A percentile compares a stretch with the other conserved stretches of the same genome.
These are phyloP conservation scores for Spergularia azorica DNA, from an alignment of 179 eudicot genomes.

Conservation along the genomic window DNA sequence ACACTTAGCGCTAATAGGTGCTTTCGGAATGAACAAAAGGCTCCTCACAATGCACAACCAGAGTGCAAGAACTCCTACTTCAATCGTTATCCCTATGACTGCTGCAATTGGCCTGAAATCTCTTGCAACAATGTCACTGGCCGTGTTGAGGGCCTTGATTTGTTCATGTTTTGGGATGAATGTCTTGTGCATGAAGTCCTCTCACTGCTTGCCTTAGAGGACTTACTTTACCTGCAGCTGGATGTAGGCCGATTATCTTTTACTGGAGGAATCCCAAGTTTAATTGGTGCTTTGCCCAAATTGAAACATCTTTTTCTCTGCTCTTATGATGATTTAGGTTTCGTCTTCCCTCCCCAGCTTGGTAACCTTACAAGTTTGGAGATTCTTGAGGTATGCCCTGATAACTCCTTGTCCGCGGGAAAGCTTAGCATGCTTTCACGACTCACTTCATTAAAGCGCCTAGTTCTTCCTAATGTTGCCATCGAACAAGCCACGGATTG, in stretches of 20 bases:
- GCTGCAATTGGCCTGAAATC: constrained; percentile 28
- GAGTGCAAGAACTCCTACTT: neutral
- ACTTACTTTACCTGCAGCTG: constrained; percentile 9
- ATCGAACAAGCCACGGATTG: constrained; percentile 25
- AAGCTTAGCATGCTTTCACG: constrained; percentile 26
- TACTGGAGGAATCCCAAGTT: constrained; percentile 8
- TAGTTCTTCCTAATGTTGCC: neutral
- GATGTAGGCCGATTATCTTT: neutral
- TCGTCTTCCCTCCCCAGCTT: constrained; percentile 22
- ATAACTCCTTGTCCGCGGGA: neutral
- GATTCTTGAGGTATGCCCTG: constrained; percentile 15
- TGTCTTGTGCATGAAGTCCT: neutral
- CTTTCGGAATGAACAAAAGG: constrained; percentile 7
- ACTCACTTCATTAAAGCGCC: constrained; percentile 23
- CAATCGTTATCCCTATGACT: neutral
- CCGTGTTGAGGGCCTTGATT: constrained; percentile 4
- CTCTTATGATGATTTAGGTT: too few species aligned
- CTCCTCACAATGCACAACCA: too few species aligned
- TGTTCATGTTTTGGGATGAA: neutral
- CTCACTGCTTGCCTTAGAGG: constrained; percentile 15
- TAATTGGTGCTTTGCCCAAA: constrained; percentile 28
- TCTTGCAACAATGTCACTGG: constrained; percentile 20
- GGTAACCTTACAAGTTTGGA: constrained; percentile 26
- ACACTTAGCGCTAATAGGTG: constrained; percentile 10
- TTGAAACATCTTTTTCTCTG: constrained; percentile 19